A percentile compares a stretch with the other conserved stretches of the same genome.
Evolutionary conservation across 441 rosid genomes (phyloP).

Genomic region (Viola pubescens): DNA sequence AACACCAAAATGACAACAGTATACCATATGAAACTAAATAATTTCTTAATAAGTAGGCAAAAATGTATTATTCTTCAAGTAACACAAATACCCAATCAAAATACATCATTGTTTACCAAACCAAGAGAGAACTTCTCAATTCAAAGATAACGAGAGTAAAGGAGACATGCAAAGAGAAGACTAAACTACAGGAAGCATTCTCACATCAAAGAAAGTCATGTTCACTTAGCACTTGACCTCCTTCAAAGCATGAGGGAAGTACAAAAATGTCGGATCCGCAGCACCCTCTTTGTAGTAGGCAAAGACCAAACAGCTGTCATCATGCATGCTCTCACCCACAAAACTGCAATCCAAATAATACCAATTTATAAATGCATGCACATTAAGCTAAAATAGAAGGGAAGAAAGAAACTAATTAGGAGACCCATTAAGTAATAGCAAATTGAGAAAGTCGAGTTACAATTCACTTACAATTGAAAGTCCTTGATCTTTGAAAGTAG

Average conservation of each 20-base stretch:
- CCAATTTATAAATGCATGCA: neutral
- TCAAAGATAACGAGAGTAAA: conserved; percentile 4
- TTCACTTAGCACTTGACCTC: conserved; percentile 74
- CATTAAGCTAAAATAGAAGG: too few relatives aligned
- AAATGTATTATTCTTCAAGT: neutral
- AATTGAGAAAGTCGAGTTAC: neutral
- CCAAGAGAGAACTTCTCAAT: conserved; percentile 12
- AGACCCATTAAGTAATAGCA: neutral
- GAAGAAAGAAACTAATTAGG: neutral
- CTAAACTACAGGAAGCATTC: conserved; percentile 25
- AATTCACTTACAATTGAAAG: conserved; percentile 72
- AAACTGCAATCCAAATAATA: conserved; percentile 40
- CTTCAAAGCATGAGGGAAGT: conserved; percentile 74
- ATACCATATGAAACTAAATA: neutral
- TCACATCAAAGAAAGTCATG: conserved; percentile 18
- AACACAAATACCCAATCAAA: neutral
- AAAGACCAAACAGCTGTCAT: conserved; percentile 62
- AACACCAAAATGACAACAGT: neutral
- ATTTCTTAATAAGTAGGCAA: neutral
- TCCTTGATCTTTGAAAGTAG: conserved; percentile 72
- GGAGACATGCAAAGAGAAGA: conserved; percentile 15
- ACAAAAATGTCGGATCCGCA: conserved; percentile 86
- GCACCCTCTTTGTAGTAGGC: conserved; percentile 99
- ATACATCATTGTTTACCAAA: conserved; percentile 6
- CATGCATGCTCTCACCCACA: conserved; percentile 92